phyloP scores from a whole-genome alignment of 495 filamentous ascomycete genomes.

The Aspergillus diversus region DNA sequence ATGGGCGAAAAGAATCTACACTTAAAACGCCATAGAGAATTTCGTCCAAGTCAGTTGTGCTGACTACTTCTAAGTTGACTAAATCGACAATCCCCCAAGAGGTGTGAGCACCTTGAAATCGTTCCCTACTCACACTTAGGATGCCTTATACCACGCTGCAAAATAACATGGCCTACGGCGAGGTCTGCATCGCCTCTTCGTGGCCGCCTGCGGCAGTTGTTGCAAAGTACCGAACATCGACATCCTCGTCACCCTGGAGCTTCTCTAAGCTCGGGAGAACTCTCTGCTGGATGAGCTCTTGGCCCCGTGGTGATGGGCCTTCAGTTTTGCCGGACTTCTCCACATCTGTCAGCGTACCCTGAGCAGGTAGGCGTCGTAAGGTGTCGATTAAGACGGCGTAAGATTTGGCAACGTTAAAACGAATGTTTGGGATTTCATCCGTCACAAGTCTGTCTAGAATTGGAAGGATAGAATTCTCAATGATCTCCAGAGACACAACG shows the following conservation, averaged over 20 bases:
- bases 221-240: slow-evolving; percentile 96
- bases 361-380: slow-evolving; percentile 82
- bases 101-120: slow-evolving; percentile 27
- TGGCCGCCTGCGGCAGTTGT: slow-evolving; percentile 62
- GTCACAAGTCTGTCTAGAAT: slow-evolving; percentile 91
- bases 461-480: slow-evolving; percentile 89
- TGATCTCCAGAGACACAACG: slow-evolving; percentile 87
- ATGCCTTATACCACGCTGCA: slow-evolving; percentile 12
- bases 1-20: slow-evolving; percentile 45
- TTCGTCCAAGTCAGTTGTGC: slow-evolving; percentile 41
- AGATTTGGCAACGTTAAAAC: slow-evolving; percentile 98
- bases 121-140: slow-evolving; percentile 24
- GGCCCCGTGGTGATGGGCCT: slow-evolving; percentile 69
- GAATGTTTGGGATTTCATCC: slow-evolving; percentile 97
- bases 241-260: slow-evolving; percentile 92
- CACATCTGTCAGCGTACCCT: slow-evolving; percentile 81
- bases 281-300: slow-evolving; percentile 82
- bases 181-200: slow-evolving; percentile 55
- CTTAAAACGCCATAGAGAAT: slow-evolving; percentile 48
- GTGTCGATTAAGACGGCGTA: slow-evolving; percentile 88
- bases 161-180: slow-evolving; percentile 37
- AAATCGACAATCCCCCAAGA: slow-evolving; percentile 31
- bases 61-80: slow-evolving; percentile 47
- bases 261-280: slow-evolving; percentile 92
- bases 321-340: slow-evolving; percentile 72